Evolutionary conservation across 306 rosid genomes (phyloP), one percentile per base, ranked within the genome.

Genomic region (Nissolia schottii): DNA sequence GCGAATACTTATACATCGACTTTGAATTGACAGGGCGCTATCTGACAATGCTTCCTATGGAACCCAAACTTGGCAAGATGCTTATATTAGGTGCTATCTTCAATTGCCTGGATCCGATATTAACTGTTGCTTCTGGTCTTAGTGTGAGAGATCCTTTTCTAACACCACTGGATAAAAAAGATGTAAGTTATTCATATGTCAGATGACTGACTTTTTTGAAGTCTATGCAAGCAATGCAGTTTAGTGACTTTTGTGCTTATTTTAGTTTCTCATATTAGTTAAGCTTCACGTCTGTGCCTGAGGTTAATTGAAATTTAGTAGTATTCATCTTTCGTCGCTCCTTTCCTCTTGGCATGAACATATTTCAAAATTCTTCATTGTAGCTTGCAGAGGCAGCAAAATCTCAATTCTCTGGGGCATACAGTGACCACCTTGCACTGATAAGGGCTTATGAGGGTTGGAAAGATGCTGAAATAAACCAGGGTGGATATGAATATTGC

Each of bases 331-430:
- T 14, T 68, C 6, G 23, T 68, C 9, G 53, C 27, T 71, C 49
- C 25, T 54, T 29, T 11, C 8, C 1, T 43, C 56, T 71, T 40
- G 22, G 40, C 45, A 54, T 65, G 50, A 75, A 41, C 58, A 23
- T 49, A 37, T 40, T 59, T 65, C 76, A 45, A 64, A 66, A 28
- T 72, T 82, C 49, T 63, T 73, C 40, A 65, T 49, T 82, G 70
- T 73, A 95, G 99, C 97, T 86, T 86, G 99, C 96, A 68, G 96
- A 95, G 80, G 90, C 97, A 51, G 97, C 99, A 62, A 95, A 91
- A 75, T 79, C 85, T 71, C 93, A 87, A 79, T 95, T 89, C 74
- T 88, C 96, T 9, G 79, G 73, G 70, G 93, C 86, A 61, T 81
- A 80, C 62, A 95, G 97, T 71, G 99, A 95, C 71, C 99, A 95